These are phyloP conservation scores for Aspergillus funiculosus DNA, from an alignment of 495 filamentous ascomycete genomes.

Conservation along the genomic window DNA sequence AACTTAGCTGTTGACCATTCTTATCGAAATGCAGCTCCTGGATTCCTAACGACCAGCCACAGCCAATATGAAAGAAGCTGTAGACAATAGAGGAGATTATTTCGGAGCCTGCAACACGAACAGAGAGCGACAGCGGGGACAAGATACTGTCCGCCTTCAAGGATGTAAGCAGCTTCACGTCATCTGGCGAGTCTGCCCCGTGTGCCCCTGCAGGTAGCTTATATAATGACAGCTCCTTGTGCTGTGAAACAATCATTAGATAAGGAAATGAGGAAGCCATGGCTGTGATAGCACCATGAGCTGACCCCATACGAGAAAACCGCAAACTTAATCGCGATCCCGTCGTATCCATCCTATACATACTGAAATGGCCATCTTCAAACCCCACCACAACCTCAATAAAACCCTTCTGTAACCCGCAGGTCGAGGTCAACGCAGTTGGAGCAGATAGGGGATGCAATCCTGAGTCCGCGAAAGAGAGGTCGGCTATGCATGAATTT, in stretches of 20 bases:
- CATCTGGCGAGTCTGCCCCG: slow-evolving; percentile 5
- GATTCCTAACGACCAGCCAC: slow-evolving; percentile 82
- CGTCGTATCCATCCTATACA: slow-evolving; percentile 54
- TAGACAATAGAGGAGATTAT: slow-evolving; percentile 83
- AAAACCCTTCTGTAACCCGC: slow-evolving; percentile 24
- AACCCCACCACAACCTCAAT: slow-evolving; percentile 64
- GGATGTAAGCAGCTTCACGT: slow-evolving; percentile 65
- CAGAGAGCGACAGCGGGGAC: slow-evolving; percentile 71
- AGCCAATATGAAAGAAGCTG: slow-evolving; percentile 46
- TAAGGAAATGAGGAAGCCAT: slow-evolving; percentile 73
- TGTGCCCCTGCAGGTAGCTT: slow-evolving; percentile 38
- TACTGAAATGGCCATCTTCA: slow-evolving; percentile 62
- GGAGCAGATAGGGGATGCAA: slow-evolving; percentile 37
- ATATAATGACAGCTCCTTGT: slow-evolving; percentile 70
- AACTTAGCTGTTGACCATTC: slow-evolving; percentile 48
- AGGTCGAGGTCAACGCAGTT: slow-evolving; percentile 62
- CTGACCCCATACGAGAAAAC: slow-evolving; percentile 50
- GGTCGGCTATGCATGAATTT: slow-evolving; percentile 31
- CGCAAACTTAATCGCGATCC: slow-evolving; percentile 38
- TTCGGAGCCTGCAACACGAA: slow-evolving; percentile 54
- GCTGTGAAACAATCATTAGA: slow-evolving; percentile 67
- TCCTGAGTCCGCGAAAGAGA: slow-evolving; percentile 15
- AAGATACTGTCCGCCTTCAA: slow-evolving; percentile 75
- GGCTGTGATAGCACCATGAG: slow-evolving; percentile 63
- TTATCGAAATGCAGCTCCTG: slow-evolving; percentile 71